Base-by-base conservation (phyloP, 139 green algal genomes). In the Chlorella sorokiniana region DNA sequence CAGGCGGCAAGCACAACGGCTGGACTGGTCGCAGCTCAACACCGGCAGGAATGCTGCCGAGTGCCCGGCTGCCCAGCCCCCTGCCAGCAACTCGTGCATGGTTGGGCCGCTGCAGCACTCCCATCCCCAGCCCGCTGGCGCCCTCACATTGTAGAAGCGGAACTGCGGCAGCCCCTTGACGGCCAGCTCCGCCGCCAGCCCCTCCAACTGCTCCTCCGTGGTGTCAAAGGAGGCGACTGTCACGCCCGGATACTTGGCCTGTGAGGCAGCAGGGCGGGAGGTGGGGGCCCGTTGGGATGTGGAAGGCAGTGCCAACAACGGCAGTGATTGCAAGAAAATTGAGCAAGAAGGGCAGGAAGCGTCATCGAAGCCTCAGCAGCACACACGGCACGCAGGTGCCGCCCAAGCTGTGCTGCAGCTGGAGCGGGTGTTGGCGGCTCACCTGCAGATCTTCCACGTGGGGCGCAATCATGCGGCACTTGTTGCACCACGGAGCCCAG, bases 211-310 rank as follows among this genome's bases (percentile, higher is more conserved):
- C 7, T 91, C 87, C 16, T 82, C 79, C 2, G 87, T 94, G 18
- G 93, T 96, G 83, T 96, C 93, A 69, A 96, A 88, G 79, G 94
- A 95, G 44, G 78, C 84, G 77, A 96, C 93, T 0, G 75, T 91
- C 52, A 96, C 79, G 4, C 83, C 86, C 1, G 91, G 81, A 75
- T 95, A 83, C 79, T 93, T 92, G 27, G 87, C 76, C 77, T 87
- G 89, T 42, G 22, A 14, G 37, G 69, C 37, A 59, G 42, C 6
- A 10, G 14, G 9, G 11, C 14, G 18, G 37, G 67, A 37, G 14
- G 31, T 37, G 23, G 67, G 11, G 14, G 14, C 54, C 54, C 14
- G 20, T 23, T 22, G 20, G 5, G 54, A n/a, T n/a, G n/a, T n/a
- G n/a, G n/a, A n/a, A n/a, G n/a, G n/a, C n/a, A n/a, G n/a, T n/a